phyloP scores from a whole-genome alignment of 495 filamentous ascomycete species.

The Bombardia bombarda region DNA sequence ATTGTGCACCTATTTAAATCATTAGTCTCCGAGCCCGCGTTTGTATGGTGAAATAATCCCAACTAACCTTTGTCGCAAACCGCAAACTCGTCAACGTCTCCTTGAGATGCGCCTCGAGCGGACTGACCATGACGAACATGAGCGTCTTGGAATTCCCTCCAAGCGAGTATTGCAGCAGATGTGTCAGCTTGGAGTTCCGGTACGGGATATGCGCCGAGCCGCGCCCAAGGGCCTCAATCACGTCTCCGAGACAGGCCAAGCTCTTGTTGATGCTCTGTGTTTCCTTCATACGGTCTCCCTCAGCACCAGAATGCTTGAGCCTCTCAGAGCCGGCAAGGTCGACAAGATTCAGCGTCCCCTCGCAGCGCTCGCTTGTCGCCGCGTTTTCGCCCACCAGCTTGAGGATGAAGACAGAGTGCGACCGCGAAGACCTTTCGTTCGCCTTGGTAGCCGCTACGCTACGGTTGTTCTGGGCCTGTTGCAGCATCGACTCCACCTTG shows the following conservation, averaged over 20 bases:
- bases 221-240: constrained; percentile 82
- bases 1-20: constrained; percentile 55
- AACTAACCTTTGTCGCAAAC: constrained; percentile 82
- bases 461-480: constrained; percentile 70
- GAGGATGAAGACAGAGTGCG: constrained; percentile 94
- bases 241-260: constrained; percentile 86
- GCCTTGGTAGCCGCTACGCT: constrained; percentile 93
- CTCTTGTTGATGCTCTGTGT: constrained; percentile 97
- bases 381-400: constrained; percentile 75
- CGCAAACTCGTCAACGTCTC: constrained; percentile 94
- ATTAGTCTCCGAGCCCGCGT: constrained; percentile 1
- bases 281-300: constrained; percentile 81
- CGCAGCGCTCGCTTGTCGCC: constrained; percentile 73
- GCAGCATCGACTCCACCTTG: constrained; percentile 71
- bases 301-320: constrained; percentile 73
- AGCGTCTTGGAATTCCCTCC: constrained; percentile 95
- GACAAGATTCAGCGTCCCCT: constrained; percentile 93
- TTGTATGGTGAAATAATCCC: not conserved
- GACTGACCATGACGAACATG: constrained; percentile 98
- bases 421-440: constrained; percentile 88
- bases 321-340: constrained; percentile 92
- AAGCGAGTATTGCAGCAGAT: constrained; percentile 89
- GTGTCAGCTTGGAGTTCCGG: constrained; percentile 93
- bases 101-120: constrained; percentile 79
- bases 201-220: constrained; percentile 88